Evolutionary conservation across 306 rosid species (phyloP), one percentile per base, ranked within the genome.

Genomic region (Trifolium repens): DNA sequence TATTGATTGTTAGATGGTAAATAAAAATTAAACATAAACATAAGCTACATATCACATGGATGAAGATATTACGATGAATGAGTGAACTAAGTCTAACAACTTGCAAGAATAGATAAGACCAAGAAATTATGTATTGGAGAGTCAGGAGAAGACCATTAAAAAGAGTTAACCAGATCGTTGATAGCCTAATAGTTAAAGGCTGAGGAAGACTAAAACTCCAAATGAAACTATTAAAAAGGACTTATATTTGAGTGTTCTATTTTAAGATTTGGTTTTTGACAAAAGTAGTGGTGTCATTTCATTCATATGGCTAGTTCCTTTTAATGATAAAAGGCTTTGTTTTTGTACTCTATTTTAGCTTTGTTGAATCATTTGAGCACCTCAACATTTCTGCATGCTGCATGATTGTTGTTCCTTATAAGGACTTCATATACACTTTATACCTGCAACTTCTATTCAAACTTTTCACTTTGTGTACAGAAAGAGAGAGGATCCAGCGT

Each of bases 401-500:
- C 35, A 24, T 19, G 68, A 8, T 57, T 16, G 35, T 9, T 19
- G 7, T 65, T 57, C 63, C 71, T 65, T 50, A 24, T 47, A 77
- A 34, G 61, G 46, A 71, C 37, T 55, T 70, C 13, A 14, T 27
- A 37, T 63, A 57, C 34, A 75, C 44, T 17, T 19, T 69, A 46
- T 40, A 9, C 52, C 60, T 57, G 42, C 70, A 46, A 66, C 75
- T 63, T 60, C 22, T 57, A 72, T 70, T 27, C 65, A 30, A 39
- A 17, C 7, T 57, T 75, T 76, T 75, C 22, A 42, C 59, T 76
- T 54, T 60, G 13, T 50, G 46, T 71, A 72, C 81, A 94, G 98
- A 83, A 76, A 84, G 80, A 79, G 98, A 94, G 84, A 91, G 97
- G 81, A 64, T 80, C 11, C 96, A 87, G 77, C 94, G 97, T 0